phyloP scores from a whole-genome alignment of 768 basidiomycete species.

The Calocybe indica region DNA sequence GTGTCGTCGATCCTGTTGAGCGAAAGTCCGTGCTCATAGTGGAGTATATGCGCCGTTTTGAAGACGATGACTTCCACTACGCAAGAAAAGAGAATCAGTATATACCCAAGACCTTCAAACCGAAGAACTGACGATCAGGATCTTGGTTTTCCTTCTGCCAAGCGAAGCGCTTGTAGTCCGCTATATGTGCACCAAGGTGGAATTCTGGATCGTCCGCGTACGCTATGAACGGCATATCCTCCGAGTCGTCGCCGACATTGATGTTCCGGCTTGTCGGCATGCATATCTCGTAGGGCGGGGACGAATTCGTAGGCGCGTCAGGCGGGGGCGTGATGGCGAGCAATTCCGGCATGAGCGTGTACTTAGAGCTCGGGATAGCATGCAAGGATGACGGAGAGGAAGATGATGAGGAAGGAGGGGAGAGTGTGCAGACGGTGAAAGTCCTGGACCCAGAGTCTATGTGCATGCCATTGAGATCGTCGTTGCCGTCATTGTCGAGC shows the following conservation, averaged over 20 bases:
- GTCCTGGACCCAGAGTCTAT: too few species aligned
- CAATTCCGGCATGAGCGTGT: too few species aligned
- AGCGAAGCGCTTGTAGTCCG: conserved; percentile 36
- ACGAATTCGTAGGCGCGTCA: too few species aligned
- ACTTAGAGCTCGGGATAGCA: too few species aligned
- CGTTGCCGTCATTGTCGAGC: too few species aligned
- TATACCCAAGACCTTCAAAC: background rate
- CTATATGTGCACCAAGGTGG: conserved; percentile 28
- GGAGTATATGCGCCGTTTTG: conserved; percentile 41
- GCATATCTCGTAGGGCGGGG: conserved; percentile 50
- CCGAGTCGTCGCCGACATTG: conserved; percentile 51
- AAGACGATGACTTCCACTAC: conserved; percentile 45
- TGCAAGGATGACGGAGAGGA: too few species aligned
- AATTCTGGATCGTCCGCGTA: conserved; percentile 58
- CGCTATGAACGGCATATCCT: conserved; percentile 54
- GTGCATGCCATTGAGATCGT: too few species aligned
- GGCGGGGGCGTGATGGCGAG: too few species aligned
- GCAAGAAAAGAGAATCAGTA: background rate
- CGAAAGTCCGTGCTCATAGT: conserved; percentile 27
- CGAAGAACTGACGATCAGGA: conserved; percentile 28
- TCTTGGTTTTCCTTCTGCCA: conserved; percentile 39
- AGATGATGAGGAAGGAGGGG: too few species aligned
- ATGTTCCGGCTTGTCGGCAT: conserved; percentile 42
- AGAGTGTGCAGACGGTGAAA: too few species aligned
- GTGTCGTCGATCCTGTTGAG: conserved; percentile 44